Conservation (phyloP, 805 yeast species). For the Schwanniomyces occidentalis region DNA sequence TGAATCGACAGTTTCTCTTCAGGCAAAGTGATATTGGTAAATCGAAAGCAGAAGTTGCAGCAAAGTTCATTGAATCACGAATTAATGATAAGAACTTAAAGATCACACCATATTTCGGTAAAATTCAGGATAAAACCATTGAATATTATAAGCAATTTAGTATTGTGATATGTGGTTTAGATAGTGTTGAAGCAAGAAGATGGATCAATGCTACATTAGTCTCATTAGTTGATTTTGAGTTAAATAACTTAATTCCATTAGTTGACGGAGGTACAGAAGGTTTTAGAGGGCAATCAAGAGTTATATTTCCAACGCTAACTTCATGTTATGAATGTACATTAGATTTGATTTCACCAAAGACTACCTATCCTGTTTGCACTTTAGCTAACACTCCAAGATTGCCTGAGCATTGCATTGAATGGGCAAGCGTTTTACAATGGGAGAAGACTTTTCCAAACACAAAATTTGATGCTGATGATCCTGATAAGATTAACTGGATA, state of each 20-base stretch:
- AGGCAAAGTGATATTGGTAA: conserved; percentile 60
- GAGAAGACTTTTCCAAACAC: conserved; percentile 46
- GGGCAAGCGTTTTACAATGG: conserved; percentile 82
- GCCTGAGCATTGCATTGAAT: conserved; percentile 93
- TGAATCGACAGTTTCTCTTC: conserved; percentile 76
- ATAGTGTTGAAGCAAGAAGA: conserved; percentile 84
- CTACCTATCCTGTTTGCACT: conserved; percentile 87
- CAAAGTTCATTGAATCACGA: conserved; percentile 50
- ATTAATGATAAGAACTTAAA: conserved; percentile 35
- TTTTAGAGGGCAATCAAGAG: conserved; percentile 85
- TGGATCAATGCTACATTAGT: conserved; percentile 79
- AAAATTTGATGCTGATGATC: conserved; percentile 66
- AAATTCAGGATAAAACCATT: conserved; percentile 57
- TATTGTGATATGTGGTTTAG: conserved; percentile 83
- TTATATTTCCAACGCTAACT: conserved; percentile 79
- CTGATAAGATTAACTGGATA: conserved; percentile 66
- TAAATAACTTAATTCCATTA: conserved; percentile 41
- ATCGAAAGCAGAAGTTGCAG: conserved; percentile 68
- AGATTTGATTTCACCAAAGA: conserved; percentile 63
- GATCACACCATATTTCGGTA: conserved; percentile 62
- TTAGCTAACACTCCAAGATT: conserved; percentile 92
- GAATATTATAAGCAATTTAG: conserved; percentile 68
- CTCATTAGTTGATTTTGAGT: conserved; percentile 55
- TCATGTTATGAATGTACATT: conserved; percentile 94
- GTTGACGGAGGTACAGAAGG: conserved; percentile 98